Evolutionary conservation across 1,139 yeast species (phyloP), one percentile per base, ranked within the genome.

Genomic region (Spathaspora sp.): DNA sequence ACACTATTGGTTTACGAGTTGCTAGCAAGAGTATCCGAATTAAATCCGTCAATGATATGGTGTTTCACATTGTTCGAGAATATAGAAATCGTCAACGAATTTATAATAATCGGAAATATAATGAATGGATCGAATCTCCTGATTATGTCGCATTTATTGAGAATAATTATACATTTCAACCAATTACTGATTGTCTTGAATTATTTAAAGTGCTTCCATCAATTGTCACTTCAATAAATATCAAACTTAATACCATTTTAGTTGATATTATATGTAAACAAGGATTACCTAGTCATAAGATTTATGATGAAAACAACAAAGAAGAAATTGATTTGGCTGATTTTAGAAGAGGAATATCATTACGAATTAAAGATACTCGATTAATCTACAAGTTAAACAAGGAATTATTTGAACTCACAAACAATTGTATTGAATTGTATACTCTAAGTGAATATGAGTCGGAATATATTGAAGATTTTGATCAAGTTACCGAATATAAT

Each of bases 191-290:
- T 9, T 59, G 59, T 43, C 41, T 61, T 7, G 63, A 66, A 17
- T 43, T 74, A 3, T 72, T 73, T 44, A 58, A 63, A 25, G 7
- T 67, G 0, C 45, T 74, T 2, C 79, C 80, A 0, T 40, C 55
- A 0, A 52, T 61, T 36, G 43, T 74, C 4, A 54, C 63, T 2
- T 56, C 65, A 2, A 51, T 71, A 8, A 65, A 61, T 48, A 45
- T 68, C 20, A 59, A 58, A 18, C 51, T 71, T 10, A 49, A 64
- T 3, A 55, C 61, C 17, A 43, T 72, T 16, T 69, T 67, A 46
- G 61, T 68, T 1, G 74, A 71, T 47, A 59, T 74, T 11, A 61
- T 71, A 15, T 73, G 78, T 50, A 72, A 72, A 46, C 80, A 74
- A 49, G 69, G 70, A 4, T 57, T 75, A 16, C 80, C 80, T 0